phyloP scores from a whole-genome alignment of 371 early-diverging fungal genomes.

The Apophysomyces elegans region DNA sequence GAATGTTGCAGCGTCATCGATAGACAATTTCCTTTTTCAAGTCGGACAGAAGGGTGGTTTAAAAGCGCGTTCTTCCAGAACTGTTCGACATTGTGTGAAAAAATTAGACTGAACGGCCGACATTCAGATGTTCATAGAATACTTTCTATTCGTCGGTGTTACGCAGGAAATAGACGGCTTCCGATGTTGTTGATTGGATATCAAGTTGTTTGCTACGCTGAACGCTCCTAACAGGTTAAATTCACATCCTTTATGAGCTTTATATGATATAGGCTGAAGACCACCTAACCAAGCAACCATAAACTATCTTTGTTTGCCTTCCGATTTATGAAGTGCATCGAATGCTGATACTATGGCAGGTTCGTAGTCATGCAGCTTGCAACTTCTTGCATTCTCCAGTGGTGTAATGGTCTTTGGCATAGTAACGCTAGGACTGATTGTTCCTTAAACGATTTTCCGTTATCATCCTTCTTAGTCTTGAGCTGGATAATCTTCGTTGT shows the following conservation, averaged over 20 bases:
- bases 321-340: neutral
- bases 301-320: neutral
- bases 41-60: too few species aligned
- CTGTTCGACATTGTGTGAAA: too few species aligned
- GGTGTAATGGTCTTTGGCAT: neutral
- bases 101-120: too few species aligned
- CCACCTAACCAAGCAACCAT: neutral
- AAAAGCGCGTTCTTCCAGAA: too few species aligned
- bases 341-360: neutral
- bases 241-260: neutral
- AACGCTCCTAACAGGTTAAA: neutral
- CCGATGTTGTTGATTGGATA: too few species aligned
- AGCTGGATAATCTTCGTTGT: neutral
- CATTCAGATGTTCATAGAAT: too few species aligned
- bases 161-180: too few species aligned
- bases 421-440: neutral
- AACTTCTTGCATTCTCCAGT: neutral
- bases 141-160: too few species aligned
- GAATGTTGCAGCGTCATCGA: too few species aligned
- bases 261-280: neutral
- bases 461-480: neutral
- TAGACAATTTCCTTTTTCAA: too few species aligned
- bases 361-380: neutral
- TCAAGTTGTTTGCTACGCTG: neutral
- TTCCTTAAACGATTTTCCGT: neutral